Evolutionary conservation across 2,329 filamentous ascomycete species (phyloP).

Genomic region (Microdochium bolleyi): DNA sequence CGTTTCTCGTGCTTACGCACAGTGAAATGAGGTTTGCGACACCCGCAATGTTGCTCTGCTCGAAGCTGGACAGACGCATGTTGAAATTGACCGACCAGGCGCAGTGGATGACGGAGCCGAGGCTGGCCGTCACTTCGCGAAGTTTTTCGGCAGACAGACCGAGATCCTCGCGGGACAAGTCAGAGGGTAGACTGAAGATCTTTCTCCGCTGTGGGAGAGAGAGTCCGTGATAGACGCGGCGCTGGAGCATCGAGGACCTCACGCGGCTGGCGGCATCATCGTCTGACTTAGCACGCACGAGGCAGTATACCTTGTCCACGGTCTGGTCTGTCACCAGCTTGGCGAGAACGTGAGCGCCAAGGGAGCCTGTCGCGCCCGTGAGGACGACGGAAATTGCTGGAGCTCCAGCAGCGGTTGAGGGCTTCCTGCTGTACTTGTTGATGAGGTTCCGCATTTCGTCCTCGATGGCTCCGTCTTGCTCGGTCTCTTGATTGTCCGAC

Average conservation of each 20-base stretch:
- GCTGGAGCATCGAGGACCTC: slow-evolving; percentile 9
- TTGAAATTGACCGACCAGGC: slow-evolving; percentile 53
- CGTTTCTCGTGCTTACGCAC: slow-evolving; percentile 9
- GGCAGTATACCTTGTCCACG: slow-evolving; percentile 42
- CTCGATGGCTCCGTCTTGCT: slow-evolving; percentile 23
- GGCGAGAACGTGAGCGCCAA: slow-evolving; percentile 52
- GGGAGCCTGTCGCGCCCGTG: slow-evolving; percentile 58
- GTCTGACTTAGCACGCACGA: slow-evolving; percentile 34
- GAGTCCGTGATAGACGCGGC: slow-evolving; percentile 24
- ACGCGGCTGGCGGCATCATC: slow-evolving; percentile 12
- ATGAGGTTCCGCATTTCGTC: slow-evolving; percentile 38
- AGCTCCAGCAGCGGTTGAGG: neutral
- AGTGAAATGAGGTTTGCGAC: slow-evolving; percentile 33
- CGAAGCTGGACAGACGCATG: slow-evolving; percentile 40
- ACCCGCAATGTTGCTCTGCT: slow-evolving; percentile 34
- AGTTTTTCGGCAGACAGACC: slow-evolving; percentile 24
- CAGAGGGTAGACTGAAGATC: slow-evolving; percentile 26
- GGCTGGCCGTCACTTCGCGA: slow-evolving; percentile 14
- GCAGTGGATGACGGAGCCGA: slow-evolving; percentile 39
- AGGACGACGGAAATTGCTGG: slow-evolving; percentile 29
- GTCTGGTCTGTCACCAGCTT: slow-evolving; percentile 50
- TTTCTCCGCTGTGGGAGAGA: slow-evolving; percentile 14
- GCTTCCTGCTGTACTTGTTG: slow-evolving; percentile 25
- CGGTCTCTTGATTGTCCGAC: slow-evolving; percentile 21
- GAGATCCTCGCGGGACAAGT: slow-evolving; percentile 29